Percentiles rank a stretch among this genome's conserved stretches.
phyloP scores from a whole-genome alignment of 2,329 filamentous ascomycete genomes.

The Alternaria sp. region DNA sequence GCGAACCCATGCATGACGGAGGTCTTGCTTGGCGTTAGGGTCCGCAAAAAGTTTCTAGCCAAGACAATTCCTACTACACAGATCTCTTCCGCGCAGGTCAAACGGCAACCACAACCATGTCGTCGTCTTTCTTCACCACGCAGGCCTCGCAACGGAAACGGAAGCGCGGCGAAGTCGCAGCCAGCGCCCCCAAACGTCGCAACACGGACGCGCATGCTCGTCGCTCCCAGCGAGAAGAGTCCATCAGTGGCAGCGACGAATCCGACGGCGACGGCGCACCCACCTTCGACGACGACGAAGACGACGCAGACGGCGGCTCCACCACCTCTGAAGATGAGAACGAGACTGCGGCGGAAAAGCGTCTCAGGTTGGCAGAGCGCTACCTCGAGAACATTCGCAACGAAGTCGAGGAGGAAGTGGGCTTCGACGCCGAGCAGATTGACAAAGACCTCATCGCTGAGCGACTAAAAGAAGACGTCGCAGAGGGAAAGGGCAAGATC shows the following conservation, averaged over 20 bases:
- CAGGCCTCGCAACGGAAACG: conserved; percentile 90
- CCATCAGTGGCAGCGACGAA: conserved; percentile 83
- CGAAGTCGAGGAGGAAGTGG: conserved; percentile 76
- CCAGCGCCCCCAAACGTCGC: conserved; percentile 69
- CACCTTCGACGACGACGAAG: conserved; percentile 46
- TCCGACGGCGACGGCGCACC: conserved; percentile 69
- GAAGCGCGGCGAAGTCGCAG: conserved; percentile 68
- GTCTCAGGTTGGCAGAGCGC: conserved; percentile 86
- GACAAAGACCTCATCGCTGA: conserved; percentile 93
- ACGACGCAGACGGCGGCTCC: conserved; percentile 47
- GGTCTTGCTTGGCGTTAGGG: background rate
- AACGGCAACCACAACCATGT: conserved; percentile 52
- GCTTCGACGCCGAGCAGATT: conserved; percentile 93
- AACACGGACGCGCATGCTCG: conserved; percentile 58
- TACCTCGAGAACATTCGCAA: conserved; percentile 91
- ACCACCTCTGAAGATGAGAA: conserved; percentile 76
- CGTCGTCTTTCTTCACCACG: conserved; percentile 94
- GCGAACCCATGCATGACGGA: background rate
- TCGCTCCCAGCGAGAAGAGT: conserved; percentile 70
- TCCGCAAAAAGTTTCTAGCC: too few relatives aligned
- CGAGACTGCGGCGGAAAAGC: conserved; percentile 89
- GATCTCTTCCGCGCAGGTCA: too few relatives aligned
- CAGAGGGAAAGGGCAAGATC: conserved; percentile 88
- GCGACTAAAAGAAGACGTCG: conserved; percentile 83
- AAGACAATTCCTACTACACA: too few relatives aligned